Evolutionary conservation across 805 yeast genomes (phyloP), one percentile per base, ranked within the genome.

Genomic region (Komagataella phaffii): DNA sequence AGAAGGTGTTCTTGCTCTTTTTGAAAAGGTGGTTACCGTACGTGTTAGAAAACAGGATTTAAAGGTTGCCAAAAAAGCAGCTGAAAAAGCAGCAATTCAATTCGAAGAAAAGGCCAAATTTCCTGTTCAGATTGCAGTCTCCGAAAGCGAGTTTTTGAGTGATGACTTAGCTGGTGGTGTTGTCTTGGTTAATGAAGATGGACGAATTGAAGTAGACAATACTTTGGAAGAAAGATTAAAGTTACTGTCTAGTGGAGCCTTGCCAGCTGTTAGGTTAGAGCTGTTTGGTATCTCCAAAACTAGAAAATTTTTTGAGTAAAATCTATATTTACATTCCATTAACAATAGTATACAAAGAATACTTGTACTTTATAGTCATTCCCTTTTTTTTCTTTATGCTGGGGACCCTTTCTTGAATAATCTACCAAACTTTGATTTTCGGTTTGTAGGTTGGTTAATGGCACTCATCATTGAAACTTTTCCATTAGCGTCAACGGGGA

Each of bases 201-300:
- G 95, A 51, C 88, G 85, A 71, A 89, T 93, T 58, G 90, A 85
- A 60, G 88, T 93, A 52, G 76, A 87, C 70, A 93, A 93, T 74
- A 90, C 99, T 49, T 77, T 93, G 62, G 96, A 89, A 62, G 97
- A 90, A 74, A 87, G 99, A 72, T 80, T 93, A 63, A 78, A 83
- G 61, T 70, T 93, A 55, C 76, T 93, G 61, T 77, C 85, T 44
- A 85, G 86, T 65, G 87, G 81, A 61, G 85, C 96, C 6, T 79
- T 93, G 58, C 99, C 99, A 49, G 95, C 90, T 52, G 81, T 93
- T 57, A 83, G 98, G 72, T 74, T 86, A 56, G 95, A 90, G 63
- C 72, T 91, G 64, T 93, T 89, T 64, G 96, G 96, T 55, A 81
- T 86, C 53, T 84, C 96, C 17, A 68, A 77, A 52, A 70, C 91